Evolutionary conservation across 257 asterid species (phyloP), one percentile per base, ranked within the genome.

Genomic region (Prunella vulgaris): DNA sequence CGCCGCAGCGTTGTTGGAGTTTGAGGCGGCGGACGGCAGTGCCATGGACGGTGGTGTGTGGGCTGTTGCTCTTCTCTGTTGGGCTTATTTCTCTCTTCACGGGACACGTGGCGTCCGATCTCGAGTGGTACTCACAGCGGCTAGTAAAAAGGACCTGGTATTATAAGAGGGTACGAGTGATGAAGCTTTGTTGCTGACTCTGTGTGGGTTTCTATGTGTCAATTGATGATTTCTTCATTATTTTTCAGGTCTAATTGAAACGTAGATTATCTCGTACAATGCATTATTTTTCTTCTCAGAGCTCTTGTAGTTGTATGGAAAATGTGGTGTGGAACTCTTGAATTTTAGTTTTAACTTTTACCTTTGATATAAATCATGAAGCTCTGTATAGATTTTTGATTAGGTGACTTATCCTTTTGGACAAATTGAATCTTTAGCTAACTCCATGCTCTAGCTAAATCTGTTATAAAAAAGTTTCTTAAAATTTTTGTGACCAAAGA

Each of bases 41-140:
- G 84, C 88, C 97, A 60, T 88, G 96, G 96, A 84, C 98, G 72
- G 82, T 71, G 72, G 79, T 90, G 30, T 93, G 99, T 57, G 97
- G 97, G 59, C 69, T 80, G 37, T 63, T 91, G 86, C 90, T 94
- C 51, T 94, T 94, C 62, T 85, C 78, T 7, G 84, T 94, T 7
- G 99, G 97, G 4, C 87, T 94, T 74, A 87, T 94, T 73, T 94
- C 99, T 3, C 93, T 94, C 44, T 86, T 94, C 77, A 89, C 99
- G 32, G 99, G 99, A 32, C 99, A 94, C 76, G 85, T 94, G 76
- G 97, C 90, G 22, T 87, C 98, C 74, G 86, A 88, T 88, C 86
- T 90, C 48, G 99, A 93, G 80, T 86, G 89, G 97, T 92, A 92
- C 75, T 90, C 98, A 44, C 93, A 88, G 69, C 83, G 91, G 25